A percentile compares a stretch with the other conserved stretches of the same genome.
phyloP scores from a whole-genome alignment of 2,329 filamentous ascomycete genomes.

The Fusarium agapanthi region DNA sequence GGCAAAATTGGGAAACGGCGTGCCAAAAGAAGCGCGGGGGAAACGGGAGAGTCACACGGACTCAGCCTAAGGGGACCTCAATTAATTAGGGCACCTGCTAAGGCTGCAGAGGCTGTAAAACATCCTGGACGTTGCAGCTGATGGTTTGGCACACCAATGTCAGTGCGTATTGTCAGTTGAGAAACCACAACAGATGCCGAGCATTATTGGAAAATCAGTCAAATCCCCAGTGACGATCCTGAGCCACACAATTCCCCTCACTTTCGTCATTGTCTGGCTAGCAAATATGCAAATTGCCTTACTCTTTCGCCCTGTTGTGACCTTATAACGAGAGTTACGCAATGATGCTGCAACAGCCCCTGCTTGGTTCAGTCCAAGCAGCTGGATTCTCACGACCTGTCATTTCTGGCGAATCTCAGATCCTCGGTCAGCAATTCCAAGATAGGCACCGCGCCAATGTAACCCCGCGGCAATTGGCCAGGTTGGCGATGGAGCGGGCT shows the following conservation, averaged over 20 bases:
- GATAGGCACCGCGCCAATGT: constrained; percentile 16
- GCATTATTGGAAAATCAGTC: background rate
- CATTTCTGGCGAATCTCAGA: constrained; percentile 26
- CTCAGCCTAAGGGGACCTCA: constrained; percentile 20
- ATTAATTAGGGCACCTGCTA: constrained; percentile 22
- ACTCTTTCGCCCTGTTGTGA: background rate
- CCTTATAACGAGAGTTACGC: background rate
- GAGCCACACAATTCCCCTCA: background rate
- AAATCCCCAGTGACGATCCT: background rate
- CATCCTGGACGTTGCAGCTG: constrained; percentile 24
- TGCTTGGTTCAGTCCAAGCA: constrained; percentile 6
- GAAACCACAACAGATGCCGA: background rate
- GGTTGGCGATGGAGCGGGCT: constrained; percentile 3
- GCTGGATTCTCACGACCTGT: constrained; percentile 25
- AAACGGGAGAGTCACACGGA: constrained; percentile 18
- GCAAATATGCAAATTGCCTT: background rate
- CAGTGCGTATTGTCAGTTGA: background rate
- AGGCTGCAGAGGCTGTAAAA: constrained; percentile 2
- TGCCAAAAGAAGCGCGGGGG: constrained; percentile 17
- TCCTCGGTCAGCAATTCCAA: constrained; percentile 23
- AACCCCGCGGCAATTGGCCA: constrained; percentile 10
- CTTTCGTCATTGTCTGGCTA: background rate
- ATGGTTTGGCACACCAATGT: constrained; percentile 30
- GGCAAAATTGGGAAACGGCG: constrained; percentile 2
- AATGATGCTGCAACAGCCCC: background rate